Conservation (phyloP, 129 eudicot species). For the Flaveria linearis region DNA sequence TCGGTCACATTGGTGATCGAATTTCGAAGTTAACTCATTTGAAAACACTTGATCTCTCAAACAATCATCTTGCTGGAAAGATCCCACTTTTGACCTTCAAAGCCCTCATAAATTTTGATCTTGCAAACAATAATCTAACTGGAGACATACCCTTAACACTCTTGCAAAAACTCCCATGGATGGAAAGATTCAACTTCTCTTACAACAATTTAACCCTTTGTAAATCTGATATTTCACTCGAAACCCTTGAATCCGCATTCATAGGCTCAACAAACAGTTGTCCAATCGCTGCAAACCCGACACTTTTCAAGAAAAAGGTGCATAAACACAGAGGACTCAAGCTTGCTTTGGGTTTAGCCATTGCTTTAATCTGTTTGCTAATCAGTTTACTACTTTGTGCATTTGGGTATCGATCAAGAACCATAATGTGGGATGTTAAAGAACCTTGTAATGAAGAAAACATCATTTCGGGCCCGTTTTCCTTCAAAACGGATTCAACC, state of each 20-base stretch:
- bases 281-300: slow-evolving; percentile 84
- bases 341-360: slow-evolving; percentile 65
- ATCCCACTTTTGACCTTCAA: slow-evolving; percentile 52
- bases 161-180: slow-evolving; percentile 54
- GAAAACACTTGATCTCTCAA: slow-evolving; percentile 65
- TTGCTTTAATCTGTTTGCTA: slow-evolving; percentile 55
- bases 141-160: slow-evolving; percentile 68
- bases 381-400: slow-evolving; percentile 63
- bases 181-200: slow-evolving; percentile 79
- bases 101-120: slow-evolving; percentile 58
- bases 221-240: slow-evolving; percentile 44
- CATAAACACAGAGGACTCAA: slow-evolving; percentile 57
- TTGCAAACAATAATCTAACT: slow-evolving; percentile 65
- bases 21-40: slow-evolving; percentile 49
- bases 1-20: slow-evolving; percentile 49
- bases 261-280: slow-evolving; percentile 65
- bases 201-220: slow-evolving; percentile 80
- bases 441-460: slow-evolving; percentile 59
- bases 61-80: slow-evolving; percentile 52
- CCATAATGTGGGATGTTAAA: slow-evolving; percentile 64
- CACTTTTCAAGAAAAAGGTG: slow-evolving; percentile 45
- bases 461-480: slow-evolving; percentile 73
- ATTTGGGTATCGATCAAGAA: slow-evolving; percentile 63
- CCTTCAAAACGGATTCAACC: slow-evolving; percentile 85
- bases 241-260: slow-evolving; percentile 60